A percentile compares a stretch with the other conserved stretches of the same genome.
Evolutionary conservation across 2,329 filamentous ascomycete genomes (phyloP).

Genomic region (Juglanconis oblonga): DNA sequence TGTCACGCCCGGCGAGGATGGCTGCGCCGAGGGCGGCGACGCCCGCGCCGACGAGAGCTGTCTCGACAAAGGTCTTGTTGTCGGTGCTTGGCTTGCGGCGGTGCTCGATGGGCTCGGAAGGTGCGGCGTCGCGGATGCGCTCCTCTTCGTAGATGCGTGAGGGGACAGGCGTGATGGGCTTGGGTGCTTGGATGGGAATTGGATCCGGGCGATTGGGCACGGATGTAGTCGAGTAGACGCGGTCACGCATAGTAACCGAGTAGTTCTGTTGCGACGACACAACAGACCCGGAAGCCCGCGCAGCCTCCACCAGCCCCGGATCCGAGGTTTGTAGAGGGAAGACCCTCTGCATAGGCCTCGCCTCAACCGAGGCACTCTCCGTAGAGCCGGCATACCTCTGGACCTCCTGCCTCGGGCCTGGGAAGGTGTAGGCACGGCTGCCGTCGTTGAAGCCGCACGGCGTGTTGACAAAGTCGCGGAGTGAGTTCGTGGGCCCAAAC

Average conservation of each 20-base stretch:
- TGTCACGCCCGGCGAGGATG: constrained; percentile 36
- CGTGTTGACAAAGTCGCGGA: constrained; percentile 52
- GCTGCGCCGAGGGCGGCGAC: constrained; percentile 46
- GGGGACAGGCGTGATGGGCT: constrained; percentile 72
- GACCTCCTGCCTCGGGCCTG: constrained; percentile 20
- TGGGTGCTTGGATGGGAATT: constrained; percentile 78
- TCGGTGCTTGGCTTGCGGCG: constrained; percentile 20
- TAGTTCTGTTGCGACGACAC: constrained; percentile 30
- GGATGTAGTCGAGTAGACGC: constrained; percentile 18
- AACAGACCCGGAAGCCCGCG: constrained; percentile 41
- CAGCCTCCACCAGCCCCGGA: constrained; percentile 58
- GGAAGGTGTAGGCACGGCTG: constrained; percentile 22
- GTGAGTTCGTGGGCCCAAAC: constrained; percentile 61
- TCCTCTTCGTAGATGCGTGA: constrained; percentile 62
- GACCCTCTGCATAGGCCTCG: constrained; percentile 55
- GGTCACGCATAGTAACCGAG: constrained; percentile 29
- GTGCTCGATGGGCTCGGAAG: constrained; percentile 29
- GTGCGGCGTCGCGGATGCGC: constrained; percentile 36
- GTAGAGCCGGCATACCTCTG: constrained; percentile 23
- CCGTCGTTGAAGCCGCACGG: constrained; percentile 54
- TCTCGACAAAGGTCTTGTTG: constrained; percentile 37
- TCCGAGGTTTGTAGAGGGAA: constrained; percentile 67
- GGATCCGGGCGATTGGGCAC: constrained; percentile 47
- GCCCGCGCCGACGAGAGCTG: constrained; percentile 46
- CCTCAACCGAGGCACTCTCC: constrained; percentile 35